Evolutionary conservation across 1,284 basidiomycete genomes (phyloP).

Genomic region (Golubevia pallescens): DNA sequence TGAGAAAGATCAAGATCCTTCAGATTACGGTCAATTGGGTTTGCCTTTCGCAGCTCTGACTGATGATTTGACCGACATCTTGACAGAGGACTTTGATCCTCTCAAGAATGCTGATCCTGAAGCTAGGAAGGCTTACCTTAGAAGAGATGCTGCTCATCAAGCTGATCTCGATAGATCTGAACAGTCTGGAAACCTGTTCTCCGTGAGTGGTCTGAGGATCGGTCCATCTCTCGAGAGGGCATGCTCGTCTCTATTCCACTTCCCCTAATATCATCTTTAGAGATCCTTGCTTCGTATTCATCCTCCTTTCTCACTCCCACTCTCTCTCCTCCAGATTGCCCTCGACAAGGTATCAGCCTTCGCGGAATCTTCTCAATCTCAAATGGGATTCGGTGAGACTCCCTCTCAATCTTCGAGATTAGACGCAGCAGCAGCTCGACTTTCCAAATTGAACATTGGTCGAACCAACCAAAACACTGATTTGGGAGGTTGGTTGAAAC

Average conservation of each 20-base stretch:
- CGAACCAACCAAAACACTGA: neutral
- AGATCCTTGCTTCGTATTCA: too few species aligned
- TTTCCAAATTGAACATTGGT: neutral
- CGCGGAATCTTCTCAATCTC: constrained; percentile 7
- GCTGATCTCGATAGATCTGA: neutral
- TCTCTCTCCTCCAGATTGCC: neutral
- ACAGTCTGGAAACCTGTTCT: constrained; percentile 4
- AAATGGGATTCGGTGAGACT: neutral
- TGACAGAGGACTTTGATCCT: constrained; percentile 6
- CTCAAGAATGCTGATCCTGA: constrained; percentile 8
- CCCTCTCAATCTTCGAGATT: neutral
- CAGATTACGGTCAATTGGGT: constrained; percentile 2
- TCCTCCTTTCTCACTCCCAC: too few species aligned
- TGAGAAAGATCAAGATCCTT: constrained; percentile 6
- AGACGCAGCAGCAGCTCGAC: neutral
- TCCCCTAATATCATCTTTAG: too few species aligned
- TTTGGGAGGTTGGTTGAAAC: constrained; percentile 4
- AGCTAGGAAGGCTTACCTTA: constrained; percentile 1
- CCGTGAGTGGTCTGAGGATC: neutral
- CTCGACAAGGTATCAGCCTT: constrained; percentile 7
- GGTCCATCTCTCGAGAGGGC: too few species aligned
- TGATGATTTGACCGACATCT: constrained; percentile 6
- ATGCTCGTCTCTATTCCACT: too few species aligned
- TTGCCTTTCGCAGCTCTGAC: constrained; percentile 8
- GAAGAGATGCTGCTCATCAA: constrained; percentile 1